Conservation (phyloP, 768 basidiomycete species). For the Psilocybe subaeruginosa region DNA sequence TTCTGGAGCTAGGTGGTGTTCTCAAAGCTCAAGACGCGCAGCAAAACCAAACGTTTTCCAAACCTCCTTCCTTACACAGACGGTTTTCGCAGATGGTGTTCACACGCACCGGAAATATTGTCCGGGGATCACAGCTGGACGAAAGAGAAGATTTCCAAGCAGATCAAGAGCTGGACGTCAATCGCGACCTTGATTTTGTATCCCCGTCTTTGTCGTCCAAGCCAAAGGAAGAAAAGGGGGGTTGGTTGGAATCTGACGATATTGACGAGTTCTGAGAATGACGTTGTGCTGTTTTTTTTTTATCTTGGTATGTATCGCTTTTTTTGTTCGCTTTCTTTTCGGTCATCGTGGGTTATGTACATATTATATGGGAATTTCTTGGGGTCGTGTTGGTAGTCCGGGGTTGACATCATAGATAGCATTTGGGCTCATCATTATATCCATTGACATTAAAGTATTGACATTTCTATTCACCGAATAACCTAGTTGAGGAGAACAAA, state of each 20-base stretch:
- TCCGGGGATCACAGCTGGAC: conserved; percentile 32
- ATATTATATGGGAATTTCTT: background rate
- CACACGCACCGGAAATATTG: conserved; percentile 33
- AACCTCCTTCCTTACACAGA: conserved; percentile 19
- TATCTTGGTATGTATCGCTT: background rate
- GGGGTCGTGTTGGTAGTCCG: background rate
- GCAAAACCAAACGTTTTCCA: conserved; percentile 3
- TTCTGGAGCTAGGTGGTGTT: conserved; percentile 60
- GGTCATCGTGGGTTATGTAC: conserved; percentile 8
- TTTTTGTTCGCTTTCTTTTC: background rate
- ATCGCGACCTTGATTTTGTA: conserved; percentile 1
- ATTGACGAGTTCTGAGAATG: conserved; percentile 50
- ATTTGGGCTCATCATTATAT: background rate
- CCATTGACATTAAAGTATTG: background rate
- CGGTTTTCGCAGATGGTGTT: conserved; percentile 60
- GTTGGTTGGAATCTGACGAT: conserved; percentile 63
- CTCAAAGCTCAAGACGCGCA: conserved; percentile 47
- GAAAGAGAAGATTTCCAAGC: conserved; percentile 33
- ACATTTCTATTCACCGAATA: background rate
- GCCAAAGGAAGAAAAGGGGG: conserved; percentile 28
- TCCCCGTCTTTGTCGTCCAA: background rate
- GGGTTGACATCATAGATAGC: conserved; percentile 1
- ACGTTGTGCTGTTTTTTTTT: background rate
- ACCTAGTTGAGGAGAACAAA: background rate
- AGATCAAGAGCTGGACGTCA: conserved; percentile 25